A percentile compares a stretch with the other conserved stretches of the same genome.
phyloP scores from a whole-genome alignment of 306 rosid genomes.

The Cucurbita pepo region DNA sequence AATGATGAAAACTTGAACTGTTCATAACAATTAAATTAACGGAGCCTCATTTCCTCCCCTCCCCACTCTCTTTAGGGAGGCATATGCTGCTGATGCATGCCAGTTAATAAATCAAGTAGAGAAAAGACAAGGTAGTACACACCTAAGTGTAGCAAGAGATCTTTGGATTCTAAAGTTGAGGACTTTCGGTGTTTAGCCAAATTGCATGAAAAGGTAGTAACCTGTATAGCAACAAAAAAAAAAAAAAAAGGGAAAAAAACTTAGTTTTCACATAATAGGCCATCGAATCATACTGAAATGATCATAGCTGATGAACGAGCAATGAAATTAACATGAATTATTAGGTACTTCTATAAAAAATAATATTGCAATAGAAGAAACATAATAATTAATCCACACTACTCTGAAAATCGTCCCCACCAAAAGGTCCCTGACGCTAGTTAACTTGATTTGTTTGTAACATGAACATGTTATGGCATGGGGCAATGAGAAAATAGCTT shows the following conservation, averaged over 20 bases:
- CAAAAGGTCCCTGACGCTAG: background rate
- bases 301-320: background rate
- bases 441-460: background rate
- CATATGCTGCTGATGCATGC: background rate
- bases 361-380: background rate
- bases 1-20: background rate
- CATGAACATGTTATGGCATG: background rate
- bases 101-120: conserved; percentile 4
- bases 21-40: background rate
- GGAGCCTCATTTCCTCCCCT: background rate
- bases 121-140: conserved; percentile 17
- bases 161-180: conserved; percentile 83
- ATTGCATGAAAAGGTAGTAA: conserved; percentile 68
- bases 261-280: background rate
- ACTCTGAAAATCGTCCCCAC: background rate
- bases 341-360: background rate
- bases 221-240: conserved; percentile 26
- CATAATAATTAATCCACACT: background rate
- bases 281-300: background rate
- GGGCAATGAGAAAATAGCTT: background rate
- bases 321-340: background rate
- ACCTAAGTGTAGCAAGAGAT: conserved; percentile 89
- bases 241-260: too few relatives aligned
- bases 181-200: conserved; percentile 97
- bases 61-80: too few relatives aligned